phyloP scores from a whole-genome alignment of 345 rosid genomes.

The Arabidopsis arenosa region DNA sequence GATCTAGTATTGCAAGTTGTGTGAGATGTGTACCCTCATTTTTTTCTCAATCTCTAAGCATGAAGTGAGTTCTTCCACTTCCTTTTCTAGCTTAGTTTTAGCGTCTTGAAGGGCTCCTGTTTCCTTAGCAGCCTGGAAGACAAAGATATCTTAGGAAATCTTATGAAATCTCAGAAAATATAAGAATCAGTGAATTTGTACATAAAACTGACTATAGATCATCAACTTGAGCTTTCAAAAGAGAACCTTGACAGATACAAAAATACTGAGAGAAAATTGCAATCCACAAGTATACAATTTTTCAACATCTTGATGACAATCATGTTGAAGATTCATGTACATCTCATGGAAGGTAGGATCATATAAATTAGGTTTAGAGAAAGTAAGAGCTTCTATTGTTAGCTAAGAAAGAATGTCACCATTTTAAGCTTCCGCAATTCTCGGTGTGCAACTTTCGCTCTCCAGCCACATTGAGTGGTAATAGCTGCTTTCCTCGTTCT shows the following conservation, averaged over 20 bases:
- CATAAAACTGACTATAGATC: background rate
- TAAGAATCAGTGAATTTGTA: constrained; percentile 15
- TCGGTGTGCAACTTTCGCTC: constrained; percentile 75
- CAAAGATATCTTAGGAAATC: constrained; percentile 16
- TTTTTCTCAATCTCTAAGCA: constrained; percentile 54
- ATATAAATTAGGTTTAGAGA: background rate
- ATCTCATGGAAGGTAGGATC: constrained; percentile 28
- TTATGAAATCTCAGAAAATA: constrained; percentile 3
- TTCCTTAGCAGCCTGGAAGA: constrained; percentile 48
- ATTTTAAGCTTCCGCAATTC: constrained; percentile 83
- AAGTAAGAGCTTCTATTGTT: constrained; percentile 15
- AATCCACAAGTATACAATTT: constrained; percentile 4
- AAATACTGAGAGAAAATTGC: background rate
- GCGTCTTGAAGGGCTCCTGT: constrained; percentile 52
- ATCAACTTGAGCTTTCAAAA: constrained; percentile 12
- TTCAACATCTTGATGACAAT: constrained; percentile 19
- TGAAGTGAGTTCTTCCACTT: constrained; percentile 43
- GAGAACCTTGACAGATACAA: background rate
- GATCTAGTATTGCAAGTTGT: constrained; percentile 15
- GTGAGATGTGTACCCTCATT: constrained; percentile 40
- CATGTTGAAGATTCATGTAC: constrained; percentile 27
- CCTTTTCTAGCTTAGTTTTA: constrained; percentile 44
- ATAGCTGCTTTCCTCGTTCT: constrained; percentile 74
- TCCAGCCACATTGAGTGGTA: constrained; percentile 78
- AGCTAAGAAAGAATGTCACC: constrained; percentile 52